Evolutionary conservation across 75 land plant species (phyloP), one percentile per base, ranked within the genome.

Genomic region (Selaginella moellendorffii): DNA sequence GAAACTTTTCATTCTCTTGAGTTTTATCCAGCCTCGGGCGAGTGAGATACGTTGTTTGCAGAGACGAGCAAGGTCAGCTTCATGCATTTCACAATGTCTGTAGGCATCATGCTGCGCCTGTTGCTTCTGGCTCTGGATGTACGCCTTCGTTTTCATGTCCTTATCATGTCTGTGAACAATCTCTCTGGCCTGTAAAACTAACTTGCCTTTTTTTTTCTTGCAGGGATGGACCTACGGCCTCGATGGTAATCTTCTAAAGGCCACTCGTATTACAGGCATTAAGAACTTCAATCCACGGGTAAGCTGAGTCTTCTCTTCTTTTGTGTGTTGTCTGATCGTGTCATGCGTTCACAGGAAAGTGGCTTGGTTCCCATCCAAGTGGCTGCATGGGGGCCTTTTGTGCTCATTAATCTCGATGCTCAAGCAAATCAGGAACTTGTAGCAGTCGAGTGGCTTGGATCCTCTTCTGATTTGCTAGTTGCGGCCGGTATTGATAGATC

Each of bases 171-270:
- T 54, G 62, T 1, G n/a, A 24, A 26, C 29, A 21, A 28, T 5
- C 46, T 36, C 46, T 36, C 46, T 36, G n/a, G n/a, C n/a, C n/a
- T n/a, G n/a, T n/a, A n/a, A n/a, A n/a, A n/a, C n/a, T n/a, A n/a
- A n/a, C n/a, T n/a, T n/a, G n/a, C n/a, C 46, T 36, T 14, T 36
- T 14, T 36, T 14, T 36, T 14, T 36, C 46, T 36, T 56, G 59
- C n/a, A 87, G 91, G 96, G 81, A 36, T 89, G 96, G 96, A 86
- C 87, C 22, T 89, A 89, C 70, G 91, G 83, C n/a, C 66, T 89
- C 28, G 85, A 89, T 82, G 96, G 96, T 54, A 28, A 26, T 60
- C 85, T 89, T 36, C 69, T 79, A 54, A 89, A 83, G 66, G 87
- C 96, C 56, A 86, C 87, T 27, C 77, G 87, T 30, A 81, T 86